Base-by-base conservation (phyloP, 345 rosid genomes). In the Salix purpurea region DNA sequence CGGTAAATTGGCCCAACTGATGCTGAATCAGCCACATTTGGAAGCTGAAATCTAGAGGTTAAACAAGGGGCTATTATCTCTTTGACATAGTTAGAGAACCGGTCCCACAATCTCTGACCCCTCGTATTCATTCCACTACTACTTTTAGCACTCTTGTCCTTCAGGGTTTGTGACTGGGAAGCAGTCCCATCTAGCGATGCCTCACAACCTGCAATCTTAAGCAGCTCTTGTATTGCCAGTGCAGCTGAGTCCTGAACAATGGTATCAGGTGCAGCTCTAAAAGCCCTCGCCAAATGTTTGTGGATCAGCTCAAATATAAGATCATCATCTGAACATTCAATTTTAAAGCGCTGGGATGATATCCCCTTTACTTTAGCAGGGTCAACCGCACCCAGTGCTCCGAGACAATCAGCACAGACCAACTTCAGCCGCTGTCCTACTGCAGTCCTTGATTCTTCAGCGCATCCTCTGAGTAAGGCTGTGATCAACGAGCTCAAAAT, bases 311-410 rank as follows among this genome's bases (percentile, higher is more conserved):
- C 98, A 85, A 90, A 95, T 64, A 95, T 95, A 60, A 95, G 99
- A 85, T 95, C 99, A 88, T 95, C 99, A 81, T 95, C 98, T 40
- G 99, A 91, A 83, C 99, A 95, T 71, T 95, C 94, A 85, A 95
- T 95, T 86, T 91, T 93, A 84, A 95, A 95, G 69, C 97, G 94
- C 76, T 85, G 88, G 80, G 89, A 89, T 70, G 98, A 82, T 78
- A 84, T 79, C 52, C 82, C 91, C 82, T 84, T 90, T 75, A 95
- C 89, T 86, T 95, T 95, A 77, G 99, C 98, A 79, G 99, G 99
- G 82, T 95, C 99, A 84, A 95, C 91, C 23, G 99, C 98, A 85
- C 99, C 99, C 54, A 95, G 77, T 73, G 97, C 93, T 77, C 99
- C 98, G 66, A 95, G 89, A 88, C 99, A 93, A 85, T 91, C 94